Percentiles rank a stretch among this genome's conserved stretches.
phyloP scores from a whole-genome alignment of 495 filamentous ascomycete genomes.

The Penicillium parvum region DNA sequence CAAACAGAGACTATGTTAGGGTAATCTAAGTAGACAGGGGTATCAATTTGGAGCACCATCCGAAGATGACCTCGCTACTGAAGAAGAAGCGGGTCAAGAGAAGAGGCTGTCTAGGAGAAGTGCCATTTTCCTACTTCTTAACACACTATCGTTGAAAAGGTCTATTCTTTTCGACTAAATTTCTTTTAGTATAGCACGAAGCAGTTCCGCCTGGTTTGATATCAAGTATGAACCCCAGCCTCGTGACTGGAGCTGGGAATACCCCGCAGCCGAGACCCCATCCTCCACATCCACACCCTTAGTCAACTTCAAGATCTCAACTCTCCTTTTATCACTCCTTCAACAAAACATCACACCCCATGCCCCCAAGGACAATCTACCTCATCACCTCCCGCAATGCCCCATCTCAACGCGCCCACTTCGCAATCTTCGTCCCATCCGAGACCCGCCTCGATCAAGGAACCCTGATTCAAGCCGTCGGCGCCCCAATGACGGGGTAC shows the following conservation, averaged over 20 bases:
- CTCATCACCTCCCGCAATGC: constrained; percentile 22
- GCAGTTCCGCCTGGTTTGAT: too few species aligned
- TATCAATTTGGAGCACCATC: too few species aligned
- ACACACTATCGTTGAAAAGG: too few species aligned
- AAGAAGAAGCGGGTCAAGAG: too few species aligned
- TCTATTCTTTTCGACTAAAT: too few species aligned
- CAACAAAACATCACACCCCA: not conserved
- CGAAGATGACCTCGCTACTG: too few species aligned
- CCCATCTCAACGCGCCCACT: constrained; percentile 28
- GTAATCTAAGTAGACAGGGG: not conserved
- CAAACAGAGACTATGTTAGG: not conserved
- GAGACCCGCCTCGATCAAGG: constrained; percentile 10
- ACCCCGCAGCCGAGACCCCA: constrained; percentile 8
- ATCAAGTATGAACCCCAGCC: too few species aligned
- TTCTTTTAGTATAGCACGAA: too few species aligned
- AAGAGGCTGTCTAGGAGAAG: too few species aligned
- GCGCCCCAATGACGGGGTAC: constrained; percentile 32
- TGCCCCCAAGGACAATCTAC: constrained; percentile 14
- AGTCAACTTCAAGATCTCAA: not conserved
- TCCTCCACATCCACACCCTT: not conserved
- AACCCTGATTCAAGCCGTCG: constrained; percentile 31
- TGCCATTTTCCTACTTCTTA: too few species aligned
- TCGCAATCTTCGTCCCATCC: constrained; percentile 31
- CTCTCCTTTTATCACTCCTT: constrained; percentile 7
- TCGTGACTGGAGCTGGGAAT: constrained; percentile 1